Conservation (phyloP, 306 rosid genomes). For the Casuarina glauca region DNA sequence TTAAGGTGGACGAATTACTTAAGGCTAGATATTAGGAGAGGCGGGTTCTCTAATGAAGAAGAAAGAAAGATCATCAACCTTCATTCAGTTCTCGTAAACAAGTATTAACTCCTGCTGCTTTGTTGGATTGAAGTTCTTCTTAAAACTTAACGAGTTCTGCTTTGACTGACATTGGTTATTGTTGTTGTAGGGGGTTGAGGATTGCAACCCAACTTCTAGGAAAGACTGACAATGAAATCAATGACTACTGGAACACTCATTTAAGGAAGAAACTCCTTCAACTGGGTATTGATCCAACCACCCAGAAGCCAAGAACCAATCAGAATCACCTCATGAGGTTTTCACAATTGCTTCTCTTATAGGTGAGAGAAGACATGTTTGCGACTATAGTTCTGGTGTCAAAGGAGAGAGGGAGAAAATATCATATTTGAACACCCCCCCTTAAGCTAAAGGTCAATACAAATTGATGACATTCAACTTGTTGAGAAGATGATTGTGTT, state of each 20-base stretch:
- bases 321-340: constrained; percentile 56
- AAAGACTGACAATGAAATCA: constrained; percentile 84
- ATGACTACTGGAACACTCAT: constrained; percentile 95
- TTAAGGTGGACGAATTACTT: constrained; percentile 89
- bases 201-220: constrained; percentile 85
- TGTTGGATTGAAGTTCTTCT: not conserved
- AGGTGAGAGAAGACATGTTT: too few species aligned
- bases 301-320: constrained; percentile 88
- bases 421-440: too few species aligned
- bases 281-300: constrained; percentile 86
- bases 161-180: not conserved
- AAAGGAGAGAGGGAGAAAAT: too few species aligned
- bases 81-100: constrained; percentile 83
- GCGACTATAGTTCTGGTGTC: too few species aligned
- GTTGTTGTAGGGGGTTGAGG: constrained; percentile 70
- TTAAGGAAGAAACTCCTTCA: constrained; percentile 78
- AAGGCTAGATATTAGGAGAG: constrained; percentile 90
- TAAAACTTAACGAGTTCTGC: not conserved
- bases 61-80: constrained; percentile 68
- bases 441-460: too few species aligned
- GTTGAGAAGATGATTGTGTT: too few species aligned
- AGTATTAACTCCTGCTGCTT: constrained; percentile 30
- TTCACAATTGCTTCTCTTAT: constrained; percentile 55
- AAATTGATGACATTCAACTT: too few species aligned
- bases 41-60: constrained; percentile 73